These are phyloP conservation scores for Chrysoporthe deuterocubensis DNA, from an alignment of 2,329 filamentous ascomycete species.

Conservation along the genomic window DNA sequence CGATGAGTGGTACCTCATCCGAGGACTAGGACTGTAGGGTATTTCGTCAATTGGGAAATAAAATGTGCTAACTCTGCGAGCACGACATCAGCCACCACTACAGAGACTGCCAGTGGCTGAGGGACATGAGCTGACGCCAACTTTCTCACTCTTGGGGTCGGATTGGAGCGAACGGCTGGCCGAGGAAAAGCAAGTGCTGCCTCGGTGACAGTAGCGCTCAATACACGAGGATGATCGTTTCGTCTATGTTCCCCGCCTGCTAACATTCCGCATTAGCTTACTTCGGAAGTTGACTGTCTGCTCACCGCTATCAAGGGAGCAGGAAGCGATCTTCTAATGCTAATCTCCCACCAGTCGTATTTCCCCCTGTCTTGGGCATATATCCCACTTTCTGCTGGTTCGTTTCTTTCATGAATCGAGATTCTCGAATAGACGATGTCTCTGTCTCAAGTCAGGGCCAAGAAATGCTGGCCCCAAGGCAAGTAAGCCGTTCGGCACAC, in stretches of 20 bases:
- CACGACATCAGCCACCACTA: no score
- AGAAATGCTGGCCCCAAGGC: not conserved
- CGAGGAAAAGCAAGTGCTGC: constrained; percentile 4
- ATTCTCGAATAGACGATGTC: not conserved
- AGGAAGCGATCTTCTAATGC: not conserved
- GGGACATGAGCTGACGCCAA: not conserved
- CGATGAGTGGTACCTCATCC: no score
- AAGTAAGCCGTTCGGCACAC: not conserved
- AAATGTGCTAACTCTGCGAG: no score
- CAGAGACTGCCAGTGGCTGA: constrained; percentile 1
- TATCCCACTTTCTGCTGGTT: not conserved
- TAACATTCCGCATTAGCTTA: constrained; percentile 6
- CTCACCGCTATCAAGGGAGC: constrained; percentile 5
- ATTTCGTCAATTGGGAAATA: no score
- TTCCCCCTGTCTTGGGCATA: not conserved
- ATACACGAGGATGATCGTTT: not conserved
- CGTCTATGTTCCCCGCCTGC: not conserved
- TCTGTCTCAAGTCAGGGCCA: not conserved
- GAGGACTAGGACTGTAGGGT: no score
- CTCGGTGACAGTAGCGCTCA: not conserved
- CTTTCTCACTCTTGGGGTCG: not conserved
- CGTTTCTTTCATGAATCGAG: not conserved
- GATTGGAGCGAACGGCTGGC: constrained; percentile 4
- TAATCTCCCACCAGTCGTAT: constrained; percentile 4
- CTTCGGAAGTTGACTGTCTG: not conserved